Evolutionary conservation across 1,284 basidiomycete genomes (phyloP), one percentile per base, ranked within the genome.

Genomic region (Pterulicium gracile): DNA sequence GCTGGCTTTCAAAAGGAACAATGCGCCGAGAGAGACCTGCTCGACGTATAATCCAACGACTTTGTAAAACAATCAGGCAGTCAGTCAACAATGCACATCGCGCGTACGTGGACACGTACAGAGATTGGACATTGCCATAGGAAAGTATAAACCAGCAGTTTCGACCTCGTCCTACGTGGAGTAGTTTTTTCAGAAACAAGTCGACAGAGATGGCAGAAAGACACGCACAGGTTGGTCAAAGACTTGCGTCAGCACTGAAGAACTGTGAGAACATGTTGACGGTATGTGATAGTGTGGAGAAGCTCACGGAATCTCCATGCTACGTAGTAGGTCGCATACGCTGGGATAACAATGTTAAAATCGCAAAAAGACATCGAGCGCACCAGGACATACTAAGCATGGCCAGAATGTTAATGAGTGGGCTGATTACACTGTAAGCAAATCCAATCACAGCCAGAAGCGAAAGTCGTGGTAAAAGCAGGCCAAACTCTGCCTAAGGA

Each of bases 41-140:
- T 73, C 70, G 55, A 86, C 78, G 58, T 86, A 87, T 40, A 82
- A 64, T 1, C 82, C 85, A 15, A 81, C 77, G 55, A 88, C 70
- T 73, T 46, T 1, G 35, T 18, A 39, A 42, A 22, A 24, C 20
- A 36, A 40, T 41, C 27, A n/a, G 10, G n/a, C 13, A 46, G 4
- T 14, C 19, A 45, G 24, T 10, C 22, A 32, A 24, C 44, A n/a
- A n/a, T n/a, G n/a, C n/a, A n/a, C n/a, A 20, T 23, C 19, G 10
- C 42, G 21, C 35, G 20, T 10, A 19, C 20, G 18, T 40, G 32
- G 3, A 41, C 19, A 57, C 68, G 46, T 57, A 72, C 69, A 87
- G 44, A 87, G 66, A 57, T 82, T 83, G 21, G 72, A 74, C 52
- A 84, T 71, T 0, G 84, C 83, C 65, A 85, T 78, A 21, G 84